Base-by-base conservation (phyloP, 83 land plant genomes). In the Thuja plicata region DNA sequence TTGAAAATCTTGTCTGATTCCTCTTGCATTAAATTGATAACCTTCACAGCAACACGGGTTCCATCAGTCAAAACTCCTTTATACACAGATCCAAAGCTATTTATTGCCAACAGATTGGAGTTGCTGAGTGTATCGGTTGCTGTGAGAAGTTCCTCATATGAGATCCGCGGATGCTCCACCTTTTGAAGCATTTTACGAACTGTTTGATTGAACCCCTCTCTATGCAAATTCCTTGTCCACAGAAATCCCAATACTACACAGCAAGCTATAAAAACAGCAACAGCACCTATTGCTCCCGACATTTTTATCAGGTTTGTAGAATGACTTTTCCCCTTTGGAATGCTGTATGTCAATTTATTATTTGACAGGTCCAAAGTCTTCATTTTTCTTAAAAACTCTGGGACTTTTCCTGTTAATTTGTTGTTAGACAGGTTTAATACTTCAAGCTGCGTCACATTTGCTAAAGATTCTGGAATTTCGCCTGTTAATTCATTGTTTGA, bases 401-500 rank as follows among this genome's bases (percentile, higher is more conserved):
- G 96, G 32, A 95, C 86, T 17, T 62, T 17, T 32, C 96, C 96
- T 12, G 91, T 89, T 50, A 95, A 94, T 24, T 70, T 88, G 80
- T 95, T 95, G 79, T 89, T 62, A 15, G 96, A 94, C 74, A 95
- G 89, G 85, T 92, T 92, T 55, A 95, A 89, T 70, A 91, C n/a
- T 21, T 62, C 8, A 62, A 24, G 24, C 27, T 62, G 24, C 27
- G 6, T 21, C 8, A 7, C 8, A 7, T 7, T 24, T 62, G 71
- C 55, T 52, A 62, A 24, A 62, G 71, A 62, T 1, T 24, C 9
- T 46, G 96, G 96, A 35, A 94, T 88, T 37, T 54, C 19, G 30
- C 96, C 96, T 9, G 91, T 88, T 43, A 95, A 94, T 16, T 73
- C 88, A 70, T 95, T 95, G 87, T 88, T 50, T 32, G 96, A 94